Base-by-base conservation (phyloP, 148 eudicot species). In the Rhododendron mucronatum region DNA sequence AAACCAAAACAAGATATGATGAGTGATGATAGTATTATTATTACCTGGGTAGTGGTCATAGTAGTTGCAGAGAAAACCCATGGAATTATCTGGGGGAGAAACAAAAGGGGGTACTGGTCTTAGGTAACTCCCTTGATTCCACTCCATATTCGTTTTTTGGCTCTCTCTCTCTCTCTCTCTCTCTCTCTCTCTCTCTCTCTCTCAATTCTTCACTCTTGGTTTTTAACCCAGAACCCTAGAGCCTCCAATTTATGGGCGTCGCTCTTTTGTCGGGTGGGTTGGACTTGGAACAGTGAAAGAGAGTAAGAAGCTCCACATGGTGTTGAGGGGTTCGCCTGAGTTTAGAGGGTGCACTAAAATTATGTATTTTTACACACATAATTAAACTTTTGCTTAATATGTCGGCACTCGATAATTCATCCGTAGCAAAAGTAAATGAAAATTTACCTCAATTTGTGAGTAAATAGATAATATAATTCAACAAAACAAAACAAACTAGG, bases 51-150 rank as follows among this genome's bases (percentile, higher is more conserved):
- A 89, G 23, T 88, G 92, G 61, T 91, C 90, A 33, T 88, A 83
- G 85, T 87, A 89, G 90, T 89, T 90, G 87, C 86, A 91, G 91
- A 93, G 92, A 86, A 89, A 90, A 86, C 86, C 88, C 61, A 91
- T 88, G 51, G 93, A 89, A 73, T 65, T 91, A 37, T 93, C 91
- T 16, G 93, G 91, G 44, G 90, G 91, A 85, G 90, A 87, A 78
- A 83, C 87, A 59, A 89, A 93, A 44, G 48, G 91, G 73, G 87
- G 73, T 78, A 83, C 53, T 78, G 39, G n/a, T 53, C 85, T 82
- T 51, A 85, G 69, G 86, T 88, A 21, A 63, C 86, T 53, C 88
- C 87, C 71, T 8, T 23, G 71, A 87, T 88, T 91, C 93, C 92
- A 93, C 67, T 93, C 93, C 95, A 93, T 93, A 20, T 80, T 30